Conservation (phyloP, 345 rosid genomes). For the Arabis alpina region DNA sequence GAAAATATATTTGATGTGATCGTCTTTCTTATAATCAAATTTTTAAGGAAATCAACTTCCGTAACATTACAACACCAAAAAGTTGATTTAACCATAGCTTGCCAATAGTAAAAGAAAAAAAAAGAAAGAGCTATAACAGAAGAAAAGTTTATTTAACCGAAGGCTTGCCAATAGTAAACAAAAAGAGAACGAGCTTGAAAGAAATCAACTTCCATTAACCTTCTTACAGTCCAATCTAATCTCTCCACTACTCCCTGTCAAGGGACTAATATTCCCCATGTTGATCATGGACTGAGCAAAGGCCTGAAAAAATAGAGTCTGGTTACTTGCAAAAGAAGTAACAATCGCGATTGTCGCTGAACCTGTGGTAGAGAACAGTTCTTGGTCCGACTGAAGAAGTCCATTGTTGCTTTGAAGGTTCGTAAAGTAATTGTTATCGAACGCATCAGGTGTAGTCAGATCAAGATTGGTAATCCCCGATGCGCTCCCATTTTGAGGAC, state of each 20-base stretch:
- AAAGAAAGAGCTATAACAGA: not conserved
- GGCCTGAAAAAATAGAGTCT: slow-evolving; percentile 57
- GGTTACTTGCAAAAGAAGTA: slow-evolving; percentile 45
- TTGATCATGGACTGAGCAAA: slow-evolving; percentile 62
- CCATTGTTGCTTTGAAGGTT: slow-evolving; percentile 53
- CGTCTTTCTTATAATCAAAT: not conserved
- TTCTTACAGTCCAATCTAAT: slow-evolving; percentile 58
- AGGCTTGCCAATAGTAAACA: not conserved
- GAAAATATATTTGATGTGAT: not conserved
- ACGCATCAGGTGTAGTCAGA: slow-evolving; percentile 51
- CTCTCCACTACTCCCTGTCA: slow-evolving; percentile 62
- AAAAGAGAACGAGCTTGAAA: not conserved
- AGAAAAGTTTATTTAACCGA: not conserved
- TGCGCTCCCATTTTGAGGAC: slow-evolving; percentile 55
- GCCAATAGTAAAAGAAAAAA: not conserved
- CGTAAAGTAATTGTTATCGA: slow-evolving; percentile 58
- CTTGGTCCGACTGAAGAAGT: slow-evolving; percentile 66
- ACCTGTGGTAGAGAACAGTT: slow-evolving; percentile 54
- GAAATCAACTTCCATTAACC: slow-evolving; percentile 47
- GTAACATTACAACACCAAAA: not conserved
- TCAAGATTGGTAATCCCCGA: slow-evolving; percentile 51
- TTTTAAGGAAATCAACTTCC: not conserved
- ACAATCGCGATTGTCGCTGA: slow-evolving; percentile 53
- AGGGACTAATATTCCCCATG: slow-evolving; percentile 62
- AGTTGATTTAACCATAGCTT: slow-evolving; percentile 12